Percentiles rank a stretch among this genome's conserved stretches.
Evolutionary conservation across 177 flowering plant species (phyloP).

Genomic region (Vitis hybrid): DNA sequence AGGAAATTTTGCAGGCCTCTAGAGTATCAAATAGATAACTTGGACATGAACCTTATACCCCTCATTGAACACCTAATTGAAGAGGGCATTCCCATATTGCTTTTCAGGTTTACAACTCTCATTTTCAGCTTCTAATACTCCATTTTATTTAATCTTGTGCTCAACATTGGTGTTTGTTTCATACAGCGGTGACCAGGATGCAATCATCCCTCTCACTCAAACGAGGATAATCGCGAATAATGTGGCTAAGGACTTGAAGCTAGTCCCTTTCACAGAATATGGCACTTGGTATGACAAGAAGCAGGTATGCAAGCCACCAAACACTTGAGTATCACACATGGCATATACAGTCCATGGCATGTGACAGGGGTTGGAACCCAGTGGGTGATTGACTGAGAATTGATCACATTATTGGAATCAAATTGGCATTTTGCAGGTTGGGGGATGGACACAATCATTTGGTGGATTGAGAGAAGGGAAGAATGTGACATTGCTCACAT

Average conservation of each 20-base stretch:
- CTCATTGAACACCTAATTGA: conserved; percentile 20
- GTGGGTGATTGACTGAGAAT: too few species aligned
- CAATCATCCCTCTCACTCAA: conserved; percentile 42
- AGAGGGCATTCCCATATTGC: conserved; percentile 31
- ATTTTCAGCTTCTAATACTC: not conserved
- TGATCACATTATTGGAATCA: not conserved
- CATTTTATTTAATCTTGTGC: not conserved
- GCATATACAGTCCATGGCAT: too few species aligned
- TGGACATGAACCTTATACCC: conserved; percentile 34
- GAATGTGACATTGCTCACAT: conserved; percentile 40
- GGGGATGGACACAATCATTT: conserved; percentile 52
- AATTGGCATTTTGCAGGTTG: conserved; percentile 29
- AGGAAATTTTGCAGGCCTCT: conserved; percentile 24
- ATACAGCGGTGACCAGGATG: conserved; percentile 48
- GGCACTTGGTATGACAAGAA: conserved; percentile 37
- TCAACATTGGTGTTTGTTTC: not conserved
- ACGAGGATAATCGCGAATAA: conserved; percentile 43
- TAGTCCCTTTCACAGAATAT: conserved; percentile 28
- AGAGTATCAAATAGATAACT: conserved; percentile 28
- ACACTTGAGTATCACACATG: not conserved
- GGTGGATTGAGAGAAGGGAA: conserved; percentile 30
- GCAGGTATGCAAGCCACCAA: conserved; percentile 25
- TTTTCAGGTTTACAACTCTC: conserved; percentile 25
- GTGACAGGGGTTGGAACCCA: too few species aligned
- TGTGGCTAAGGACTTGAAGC: conserved; percentile 28